Base-by-base conservation (phyloP, 305 asterid genomes). In the Ilex paraguariensis region DNA sequence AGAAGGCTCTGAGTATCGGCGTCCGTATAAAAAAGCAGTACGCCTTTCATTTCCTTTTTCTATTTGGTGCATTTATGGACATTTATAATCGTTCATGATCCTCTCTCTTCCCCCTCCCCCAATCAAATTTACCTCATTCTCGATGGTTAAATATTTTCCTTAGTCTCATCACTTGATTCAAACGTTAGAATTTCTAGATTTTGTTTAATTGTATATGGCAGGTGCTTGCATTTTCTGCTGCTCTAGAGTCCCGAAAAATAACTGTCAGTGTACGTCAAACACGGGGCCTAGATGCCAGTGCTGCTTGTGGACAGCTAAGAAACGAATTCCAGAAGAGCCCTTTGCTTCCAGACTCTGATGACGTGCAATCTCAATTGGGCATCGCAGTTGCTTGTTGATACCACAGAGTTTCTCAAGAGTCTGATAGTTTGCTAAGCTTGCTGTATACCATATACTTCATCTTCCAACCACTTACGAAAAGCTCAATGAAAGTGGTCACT, bases 231-330 rank as follows among this genome's bases (percentile, higher is more conserved):
- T 93, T 93, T 76, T 79, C 85, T 4, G 74, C 83, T 59, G 87
- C 95, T 75, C 75, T 93, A 3, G 97, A 90, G 81, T 73, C 96
- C 40, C 94, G 77, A 58, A 93, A 84, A 70, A 61, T 93, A 64
- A 93, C 98, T 10, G 90, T 78, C 16, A 90, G 96, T 59, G 84
- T 87, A 13, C 88, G 98, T 17, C 94, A 81, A 80, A 93, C 98
- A 5, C 82, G 97, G 62, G 98, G 97, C 66, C 77, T 90, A 66
- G 97, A 93, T 83, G 98, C 96, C 67, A 80, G 86, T 66, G 98
- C 96, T 61, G 96, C 98, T 56, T 92, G 98, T 76, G 98, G 98
- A 53, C 98, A 92, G 68, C 87, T 92, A 59, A 72, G 97, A 73
- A 92, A 92, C 55, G 91, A 90, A 73, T 85, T 85, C 77, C 98